phyloP scores from a whole-genome alignment of 441 rosid species.

The Populus trichocarpa region DNA sequence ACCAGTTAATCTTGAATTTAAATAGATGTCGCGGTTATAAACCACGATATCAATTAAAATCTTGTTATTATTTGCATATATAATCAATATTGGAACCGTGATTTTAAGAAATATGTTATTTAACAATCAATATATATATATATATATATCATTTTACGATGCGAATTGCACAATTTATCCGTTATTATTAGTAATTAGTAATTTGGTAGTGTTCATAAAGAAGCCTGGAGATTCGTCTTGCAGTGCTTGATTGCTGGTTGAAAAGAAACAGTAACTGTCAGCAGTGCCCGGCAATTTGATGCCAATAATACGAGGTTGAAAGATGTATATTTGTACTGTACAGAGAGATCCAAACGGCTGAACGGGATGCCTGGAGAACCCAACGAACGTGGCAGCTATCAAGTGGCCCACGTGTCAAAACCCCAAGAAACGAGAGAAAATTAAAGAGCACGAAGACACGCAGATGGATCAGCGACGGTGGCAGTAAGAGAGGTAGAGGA shows the following conservation, averaged over 20 bases:
- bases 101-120: too few relatives aligned
- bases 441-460: background rate
- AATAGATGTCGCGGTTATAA: too few relatives aligned
- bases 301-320: constrained; percentile 33
- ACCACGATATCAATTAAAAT: too few relatives aligned
- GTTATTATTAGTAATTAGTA: too few relatives aligned
- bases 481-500: background rate
- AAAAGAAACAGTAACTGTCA: constrained; percentile 8
- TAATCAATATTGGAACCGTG: too few relatives aligned
- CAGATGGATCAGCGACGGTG: background rate
- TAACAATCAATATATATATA: too few relatives aligned
- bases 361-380: constrained; percentile 5
- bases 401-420: constrained; percentile 35
- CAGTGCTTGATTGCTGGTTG: background rate
- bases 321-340: background rate
- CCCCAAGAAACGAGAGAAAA: constrained; percentile 28
- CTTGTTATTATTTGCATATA: too few relatives aligned
- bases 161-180: too few relatives aligned
- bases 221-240: background rate
- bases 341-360: background rate
- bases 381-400: constrained; percentile 16
- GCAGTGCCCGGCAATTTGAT: constrained; percentile 8
- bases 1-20: too few relatives aligned
- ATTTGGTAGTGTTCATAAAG: too few relatives aligned
- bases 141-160: too few relatives aligned